Conservation (phyloP, 2,329 filamentous ascomycete genomes). For the Claviceps pusilla region DNA sequence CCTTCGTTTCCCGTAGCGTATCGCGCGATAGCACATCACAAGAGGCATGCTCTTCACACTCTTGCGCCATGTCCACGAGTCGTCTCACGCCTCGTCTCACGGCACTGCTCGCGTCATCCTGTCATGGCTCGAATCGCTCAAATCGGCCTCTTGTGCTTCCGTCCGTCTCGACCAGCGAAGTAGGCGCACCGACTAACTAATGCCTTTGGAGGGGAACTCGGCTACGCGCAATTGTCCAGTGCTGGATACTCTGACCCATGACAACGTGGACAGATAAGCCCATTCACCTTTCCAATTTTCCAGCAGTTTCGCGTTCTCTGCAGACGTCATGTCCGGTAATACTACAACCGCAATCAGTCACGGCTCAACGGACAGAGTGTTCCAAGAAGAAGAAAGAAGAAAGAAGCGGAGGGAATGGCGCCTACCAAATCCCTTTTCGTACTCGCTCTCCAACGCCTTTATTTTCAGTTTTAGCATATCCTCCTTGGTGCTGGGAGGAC, state of each 20-base stretch:
- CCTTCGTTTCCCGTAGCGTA: not conserved
- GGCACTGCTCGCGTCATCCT: not conserved
- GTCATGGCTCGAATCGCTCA: not conserved
- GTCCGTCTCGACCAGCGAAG: not conserved
- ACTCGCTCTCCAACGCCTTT: conserved; percentile 60
- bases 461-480: conserved; percentile 61
- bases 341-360: conserved; percentile 25
- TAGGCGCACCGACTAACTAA: conserved; percentile 6
- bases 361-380: not conserved
- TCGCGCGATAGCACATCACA: not conserved
- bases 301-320: conserved; percentile 49
- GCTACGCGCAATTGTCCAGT: conserved; percentile 51
- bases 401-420: conserved; percentile 5
- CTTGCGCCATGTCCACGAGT: not conserved
- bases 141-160: not conserved
- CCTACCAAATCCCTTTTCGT: conserved; percentile 66
- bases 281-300: conserved; percentile 71
- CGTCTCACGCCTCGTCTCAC: not conserved
- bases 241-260: conserved; percentile 60
- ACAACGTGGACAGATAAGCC: conserved; percentile 60
- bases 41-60: not conserved
- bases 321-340: conserved; percentile 59
- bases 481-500: conserved; percentile 63
- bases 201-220: conserved; percentile 54
- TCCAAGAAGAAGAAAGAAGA: not conserved